These are phyloP conservation scores for Tuber aestivum DNA, from an alignment of 495 filamentous ascomycete species.

Conservation along the genomic window DNA sequence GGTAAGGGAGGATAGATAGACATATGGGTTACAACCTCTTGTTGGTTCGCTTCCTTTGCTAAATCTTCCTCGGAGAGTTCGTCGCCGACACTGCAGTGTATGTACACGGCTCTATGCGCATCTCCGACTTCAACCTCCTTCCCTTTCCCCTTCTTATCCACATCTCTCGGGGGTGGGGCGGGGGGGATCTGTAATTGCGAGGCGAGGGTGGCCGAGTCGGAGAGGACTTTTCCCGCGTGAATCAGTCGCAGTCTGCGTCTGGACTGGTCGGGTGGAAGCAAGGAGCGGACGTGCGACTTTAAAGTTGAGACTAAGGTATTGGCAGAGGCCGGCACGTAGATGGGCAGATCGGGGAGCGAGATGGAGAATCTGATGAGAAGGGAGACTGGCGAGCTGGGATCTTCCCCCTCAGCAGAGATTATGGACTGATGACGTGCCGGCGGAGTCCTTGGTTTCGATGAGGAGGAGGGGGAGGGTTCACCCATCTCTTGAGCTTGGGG, in stretches of 20 bases:
- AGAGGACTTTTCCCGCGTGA: slow-evolving; percentile 75
- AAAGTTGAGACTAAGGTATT: slow-evolving; percentile 67
- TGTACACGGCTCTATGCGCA: slow-evolving; percentile 15
- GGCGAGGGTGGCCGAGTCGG: slow-evolving; percentile 60
- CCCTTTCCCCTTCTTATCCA: slow-evolving; percentile 43
- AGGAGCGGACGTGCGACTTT: slow-evolving; percentile 71
- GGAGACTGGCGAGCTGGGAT: slow-evolving; percentile 51
- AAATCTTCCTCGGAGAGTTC: slow-evolving; percentile 64
- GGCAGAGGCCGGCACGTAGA: slow-evolving; percentile 62
- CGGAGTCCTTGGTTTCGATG: background rate
- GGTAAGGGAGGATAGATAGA: background rate
- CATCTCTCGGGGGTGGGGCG: slow-evolving; percentile 43
- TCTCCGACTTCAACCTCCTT: slow-evolving; percentile 29
- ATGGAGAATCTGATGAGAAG: slow-evolving; percentile 85
- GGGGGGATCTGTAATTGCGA: slow-evolving; percentile 58
- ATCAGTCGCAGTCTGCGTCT: slow-evolving; percentile 75
- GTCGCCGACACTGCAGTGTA: slow-evolving; percentile 79
- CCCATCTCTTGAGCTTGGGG: slow-evolving; percentile 17
- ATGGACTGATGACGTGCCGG: background rate
- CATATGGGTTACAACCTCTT: slow-evolving; percentile 11
- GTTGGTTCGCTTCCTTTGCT: slow-evolving; percentile 54
- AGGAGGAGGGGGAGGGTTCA: slow-evolving; percentile 23
- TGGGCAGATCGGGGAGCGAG: slow-evolving; percentile 71
- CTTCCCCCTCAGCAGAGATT: slow-evolving; percentile 38
- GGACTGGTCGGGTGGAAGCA: slow-evolving; percentile 58